Percentiles rank a stretch among this genome's conserved stretches.
Conservation (phyloP, 2,329 filamentous ascomycete species). For the Colletotrichum neosansevieriae region DNA sequence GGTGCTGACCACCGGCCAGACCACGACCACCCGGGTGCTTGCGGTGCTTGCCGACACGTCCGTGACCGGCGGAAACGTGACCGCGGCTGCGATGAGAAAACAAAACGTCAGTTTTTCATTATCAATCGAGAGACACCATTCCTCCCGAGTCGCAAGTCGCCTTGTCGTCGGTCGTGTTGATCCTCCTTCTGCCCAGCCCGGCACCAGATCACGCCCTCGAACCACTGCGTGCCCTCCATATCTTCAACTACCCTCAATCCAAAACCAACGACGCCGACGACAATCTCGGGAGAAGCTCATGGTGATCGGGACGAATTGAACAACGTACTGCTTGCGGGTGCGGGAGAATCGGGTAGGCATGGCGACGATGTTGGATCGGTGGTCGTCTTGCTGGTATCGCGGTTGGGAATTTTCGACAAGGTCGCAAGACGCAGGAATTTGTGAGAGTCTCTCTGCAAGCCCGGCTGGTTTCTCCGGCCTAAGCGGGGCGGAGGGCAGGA, state of each 20-base stretch:
- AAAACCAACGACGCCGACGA: conserved; percentile 36
- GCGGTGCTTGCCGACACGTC: conserved; percentile 98
- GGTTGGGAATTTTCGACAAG: conserved; percentile 49
- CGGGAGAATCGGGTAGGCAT: conserved; percentile 78
- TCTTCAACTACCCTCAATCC: background rate
- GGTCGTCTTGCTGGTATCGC: conserved; percentile 54
- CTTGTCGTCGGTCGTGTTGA: background rate
- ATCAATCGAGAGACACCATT: conserved; percentile 13
- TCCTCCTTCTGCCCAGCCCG: background rate
- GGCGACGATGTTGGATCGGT: conserved; percentile 38
- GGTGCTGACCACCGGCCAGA: conserved; percentile 98
- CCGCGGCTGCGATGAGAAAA: conserved; percentile 76
- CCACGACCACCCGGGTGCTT: conserved; percentile 88
- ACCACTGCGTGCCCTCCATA: background rate
- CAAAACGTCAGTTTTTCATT: conserved; percentile 42
- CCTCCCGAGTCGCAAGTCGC: conserved; percentile 25
- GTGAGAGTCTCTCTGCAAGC: conserved; percentile 55
- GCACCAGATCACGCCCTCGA: background rate
- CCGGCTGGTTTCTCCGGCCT: conserved; percentile 47
- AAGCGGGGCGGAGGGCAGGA: conserved; percentile 54
- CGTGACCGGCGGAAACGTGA: conserved; percentile 98
- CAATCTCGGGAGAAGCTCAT: conserved; percentile 39
- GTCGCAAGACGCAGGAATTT: conserved; percentile 45
- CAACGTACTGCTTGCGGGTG: conserved; percentile 82
- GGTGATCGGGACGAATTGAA: conserved; percentile 31